These are phyloP conservation scores for Dioscorea alata DNA, from an alignment of 106 monocot genomes.

Conservation along the genomic window DNA sequence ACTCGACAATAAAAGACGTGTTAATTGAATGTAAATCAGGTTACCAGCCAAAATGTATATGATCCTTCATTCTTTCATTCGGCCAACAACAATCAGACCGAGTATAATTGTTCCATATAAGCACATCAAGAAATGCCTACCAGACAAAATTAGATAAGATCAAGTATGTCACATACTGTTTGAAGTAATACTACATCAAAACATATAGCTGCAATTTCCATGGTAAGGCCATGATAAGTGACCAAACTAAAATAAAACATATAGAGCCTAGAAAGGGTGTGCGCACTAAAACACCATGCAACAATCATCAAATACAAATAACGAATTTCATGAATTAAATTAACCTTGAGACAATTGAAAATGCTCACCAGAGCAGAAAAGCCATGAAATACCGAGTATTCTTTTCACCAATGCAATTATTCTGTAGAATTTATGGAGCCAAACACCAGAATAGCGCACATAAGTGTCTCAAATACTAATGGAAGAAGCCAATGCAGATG, in stretches of 20 bases:
- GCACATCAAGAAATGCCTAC: conserved; percentile 85
- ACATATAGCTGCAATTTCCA: too few relatives aligned
- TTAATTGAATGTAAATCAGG: not conserved
- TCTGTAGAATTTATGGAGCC: conserved; percentile 50
- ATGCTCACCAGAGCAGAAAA: conserved; percentile 82
- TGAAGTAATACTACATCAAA: too few relatives aligned
- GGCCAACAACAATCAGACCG: conserved; percentile 70
- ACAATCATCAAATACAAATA: too few relatives aligned
- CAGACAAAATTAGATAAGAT: not conserved
- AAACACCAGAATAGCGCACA: not conserved
- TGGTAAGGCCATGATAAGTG: too few relatives aligned
- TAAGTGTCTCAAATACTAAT: not conserved
- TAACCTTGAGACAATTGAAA: too few relatives aligned
- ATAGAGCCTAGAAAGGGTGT: too few relatives aligned
- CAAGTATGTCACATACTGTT: not conserved
- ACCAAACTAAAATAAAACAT: too few relatives aligned
- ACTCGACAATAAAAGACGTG: not conserved
- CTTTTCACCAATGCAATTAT: conserved; percentile 97
- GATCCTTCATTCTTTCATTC: conserved; percentile 67
- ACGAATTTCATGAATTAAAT: too few relatives aligned
- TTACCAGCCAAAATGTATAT: conserved; percentile 86
- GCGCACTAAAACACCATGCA: too few relatives aligned
- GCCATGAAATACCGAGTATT: conserved; percentile 88
- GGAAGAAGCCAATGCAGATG: not conserved
- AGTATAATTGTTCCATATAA: conserved; percentile 64